Evolutionary conservation across 345 rosid genomes (phyloP), one percentile per base, ranked within the genome.

Genomic region (Lumnitzera littorea): DNA sequence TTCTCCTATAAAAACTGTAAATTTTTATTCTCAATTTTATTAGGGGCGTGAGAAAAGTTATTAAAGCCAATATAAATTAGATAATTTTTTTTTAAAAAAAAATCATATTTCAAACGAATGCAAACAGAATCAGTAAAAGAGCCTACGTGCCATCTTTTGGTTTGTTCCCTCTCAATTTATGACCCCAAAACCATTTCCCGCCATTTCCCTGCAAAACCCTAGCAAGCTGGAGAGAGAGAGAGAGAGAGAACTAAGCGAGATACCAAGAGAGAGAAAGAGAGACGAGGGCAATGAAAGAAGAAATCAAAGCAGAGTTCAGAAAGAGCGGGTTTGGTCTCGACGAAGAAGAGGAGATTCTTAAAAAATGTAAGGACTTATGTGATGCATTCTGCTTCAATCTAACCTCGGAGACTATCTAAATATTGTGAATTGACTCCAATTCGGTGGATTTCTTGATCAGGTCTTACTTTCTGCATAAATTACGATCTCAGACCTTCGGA

Each of bases 381-480:
- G n/a, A 25, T 9, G 10, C 43, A 36, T 36, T 36, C 7, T 9
- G 43, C 43, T 36, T 36, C 7, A 36, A 36, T 36, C 43, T 9
- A 4, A 36, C 43, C 7, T 36, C 43, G 43, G 9, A 36, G 7
- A 5, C 43, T 36, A 7, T 36, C 9, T 36, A 9, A 36, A 36
- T 9, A 1, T 36, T 9, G 43, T 36, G 9, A 36, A 36, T 36
- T 36, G 43, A 36, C 43, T 36, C 7, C 43, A 9, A 36, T 36
- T 36, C 11, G 43, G 36, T 36, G 43, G 31, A 27, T 60, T 29
- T 57, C 10, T 17, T 46, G 55, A 15, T 43, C 58, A 94, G 97
- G 99, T 53, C 80, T 77, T 24, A 80, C 91, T 31, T 83, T 84
- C 68, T 94, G 96, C 66, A 82, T 82, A 24, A 90, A 88, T 64